Percentiles rank a stretch among this genome's conserved stretches.
Evolutionary conservation across 2,329 filamentous ascomycete genomes (phyloP).

Genomic region (Neofusicoccum ribis): DNA sequence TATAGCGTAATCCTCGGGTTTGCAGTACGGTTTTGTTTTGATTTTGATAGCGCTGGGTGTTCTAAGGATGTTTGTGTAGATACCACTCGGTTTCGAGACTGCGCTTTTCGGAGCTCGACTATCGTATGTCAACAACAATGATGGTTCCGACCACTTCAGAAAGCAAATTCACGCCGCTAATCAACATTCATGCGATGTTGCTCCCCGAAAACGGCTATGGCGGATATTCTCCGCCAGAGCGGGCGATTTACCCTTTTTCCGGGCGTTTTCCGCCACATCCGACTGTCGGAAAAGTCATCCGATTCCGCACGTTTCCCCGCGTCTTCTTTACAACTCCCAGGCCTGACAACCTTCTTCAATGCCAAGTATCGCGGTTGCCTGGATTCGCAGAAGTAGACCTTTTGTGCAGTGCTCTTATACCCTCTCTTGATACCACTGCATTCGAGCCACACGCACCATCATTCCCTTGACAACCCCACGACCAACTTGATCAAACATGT

Average conservation of each 20-base stretch:
- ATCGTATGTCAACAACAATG: too few relatives aligned
- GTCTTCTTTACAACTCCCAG: not conserved
- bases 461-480: not conserved
- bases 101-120: too few relatives aligned
- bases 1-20: too few relatives aligned
- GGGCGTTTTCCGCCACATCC: not conserved
- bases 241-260: not conserved
- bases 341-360: not conserved
- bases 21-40: too few relatives aligned
- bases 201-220: too few relatives aligned
- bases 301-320: slow-evolving; percentile 6
- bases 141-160: too few relatives aligned
- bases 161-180: too few relatives aligned
- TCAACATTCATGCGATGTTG: too few relatives aligned
- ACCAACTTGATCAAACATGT: not conserved
- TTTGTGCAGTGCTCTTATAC: not conserved
- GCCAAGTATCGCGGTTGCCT: not conserved
- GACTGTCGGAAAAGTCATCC: slow-evolving; percentile 3
- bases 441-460: not conserved
- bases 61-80: not conserved
- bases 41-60: not conserved
- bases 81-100: too few relatives aligned
- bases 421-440: too few relatives aligned
- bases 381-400: not conserved
- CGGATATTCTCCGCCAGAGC: not conserved